Conservation (phyloP, 805 yeast species). For the Kuraishia floccosa region DNA sequence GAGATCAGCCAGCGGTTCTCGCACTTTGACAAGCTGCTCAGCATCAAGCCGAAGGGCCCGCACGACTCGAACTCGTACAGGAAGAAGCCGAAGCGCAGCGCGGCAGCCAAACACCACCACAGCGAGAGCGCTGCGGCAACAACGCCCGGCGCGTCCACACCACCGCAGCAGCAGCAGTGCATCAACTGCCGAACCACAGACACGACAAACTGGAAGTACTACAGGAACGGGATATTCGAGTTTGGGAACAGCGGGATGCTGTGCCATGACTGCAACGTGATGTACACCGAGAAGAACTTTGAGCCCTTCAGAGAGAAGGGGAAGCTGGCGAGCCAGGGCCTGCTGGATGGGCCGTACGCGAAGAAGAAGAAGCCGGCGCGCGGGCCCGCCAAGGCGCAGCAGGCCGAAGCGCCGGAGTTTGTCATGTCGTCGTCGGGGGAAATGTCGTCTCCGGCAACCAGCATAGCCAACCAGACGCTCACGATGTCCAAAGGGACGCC, state of each 20-base stretch:
- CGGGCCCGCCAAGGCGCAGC: neutral
- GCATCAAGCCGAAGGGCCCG: slow-evolving; percentile 1
- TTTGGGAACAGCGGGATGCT: slow-evolving; percentile 21
- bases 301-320: slow-evolving; percentile 17
- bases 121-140: slow-evolving; percentile 12
- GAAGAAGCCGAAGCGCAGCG: neutral
- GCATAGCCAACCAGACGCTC: neutral
- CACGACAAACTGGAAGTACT: slow-evolving; percentile 19
- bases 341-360: too few relatives aligned
- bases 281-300: slow-evolving; percentile 12
- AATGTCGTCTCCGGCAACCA: too few relatives aligned
- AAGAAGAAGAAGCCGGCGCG: too few relatives aligned
- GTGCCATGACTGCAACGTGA: slow-evolving; percentile 15
- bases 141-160: slow-evolving; percentile 4
- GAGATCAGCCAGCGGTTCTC: slow-evolving; percentile 12
- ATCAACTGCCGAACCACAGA: slow-evolving; percentile 17
- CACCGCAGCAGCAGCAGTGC: slow-evolving; percentile 7
- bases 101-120: slow-evolving; percentile 13
- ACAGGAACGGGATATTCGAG: slow-evolving; percentile 20
- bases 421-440: neutral
- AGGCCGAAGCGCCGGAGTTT: neutral
- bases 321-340: slow-evolving; percentile 18
- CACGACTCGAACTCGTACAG: neutral
- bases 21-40: slow-evolving; percentile 13
- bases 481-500: neutral